Evolutionary conservation across 2,329 filamentous ascomycete genomes (phyloP).

Genomic region (Sporothrix euskadiensis): DNA sequence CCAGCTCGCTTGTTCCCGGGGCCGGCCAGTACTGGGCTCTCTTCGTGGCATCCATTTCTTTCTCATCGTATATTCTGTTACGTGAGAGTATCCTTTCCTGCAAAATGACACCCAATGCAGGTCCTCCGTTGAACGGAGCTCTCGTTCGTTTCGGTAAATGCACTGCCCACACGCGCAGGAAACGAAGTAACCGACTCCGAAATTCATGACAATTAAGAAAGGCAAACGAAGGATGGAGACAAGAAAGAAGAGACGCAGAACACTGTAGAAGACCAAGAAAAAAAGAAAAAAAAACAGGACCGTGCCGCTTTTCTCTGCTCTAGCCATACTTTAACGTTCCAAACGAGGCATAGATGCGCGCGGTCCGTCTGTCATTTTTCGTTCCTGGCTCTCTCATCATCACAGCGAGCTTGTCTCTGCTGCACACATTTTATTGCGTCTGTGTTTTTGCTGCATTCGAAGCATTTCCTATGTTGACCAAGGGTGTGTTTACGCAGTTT

Average conservation of each 20-base stretch:
- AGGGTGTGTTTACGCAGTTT: neutral
- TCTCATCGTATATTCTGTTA: neutral
- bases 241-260: neutral
- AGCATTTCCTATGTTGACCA: neutral
- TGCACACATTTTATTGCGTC: conserved; percentile 2
- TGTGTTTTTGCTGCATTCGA: neutral
- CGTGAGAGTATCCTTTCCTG: neutral
- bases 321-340: neutral
- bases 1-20: neutral
- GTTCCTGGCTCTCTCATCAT: neutral
- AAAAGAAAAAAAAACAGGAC: neutral
- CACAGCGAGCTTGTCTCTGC: neutral
- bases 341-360: neutral
- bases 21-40: neutral
- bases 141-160: neutral
- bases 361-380: neutral
- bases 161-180: neutral
- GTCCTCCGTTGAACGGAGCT: conserved; percentile 7
- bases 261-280: neutral
- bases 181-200: neutral
- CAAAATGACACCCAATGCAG: neutral
- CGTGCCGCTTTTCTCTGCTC: neutral
- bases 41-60: neutral
- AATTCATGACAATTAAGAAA: neutral
- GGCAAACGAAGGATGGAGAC: neutral